Evolutionary conservation across 2,329 filamentous ascomycete species (phyloP).

Genomic region (Colletotrichum sp.): DNA sequence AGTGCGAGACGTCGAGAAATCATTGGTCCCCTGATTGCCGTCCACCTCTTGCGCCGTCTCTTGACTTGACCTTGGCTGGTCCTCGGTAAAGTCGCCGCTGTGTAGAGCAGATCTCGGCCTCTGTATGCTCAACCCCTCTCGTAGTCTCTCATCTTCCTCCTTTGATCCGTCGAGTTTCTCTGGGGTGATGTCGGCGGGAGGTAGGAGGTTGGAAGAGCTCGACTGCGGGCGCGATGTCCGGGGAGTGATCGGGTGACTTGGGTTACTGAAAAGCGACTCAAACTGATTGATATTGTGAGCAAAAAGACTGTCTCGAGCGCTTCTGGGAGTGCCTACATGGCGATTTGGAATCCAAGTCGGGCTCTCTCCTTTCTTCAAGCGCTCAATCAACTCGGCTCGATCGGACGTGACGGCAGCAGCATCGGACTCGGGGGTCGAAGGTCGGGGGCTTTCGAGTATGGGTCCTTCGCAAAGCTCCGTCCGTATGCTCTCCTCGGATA

Average conservation of each 20-base stretch:
- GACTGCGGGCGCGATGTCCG: conserved; percentile 38
- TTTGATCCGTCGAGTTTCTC: conserved; percentile 36
- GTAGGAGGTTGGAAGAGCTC: conserved; percentile 45
- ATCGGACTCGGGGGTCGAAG: conserved; percentile 33
- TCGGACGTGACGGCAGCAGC: conserved; percentile 52
- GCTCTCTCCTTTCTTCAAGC: conserved; percentile 79
- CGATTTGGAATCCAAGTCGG: conserved; percentile 74
- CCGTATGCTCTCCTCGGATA: conserved; percentile 65
- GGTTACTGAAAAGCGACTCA: conserved; percentile 40
- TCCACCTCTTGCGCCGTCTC: neutral
- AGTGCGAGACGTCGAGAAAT: conserved; percentile 22
- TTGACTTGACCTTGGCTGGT: neutral
- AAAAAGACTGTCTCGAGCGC: neutral
- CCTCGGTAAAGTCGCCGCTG: conserved; percentile 67
- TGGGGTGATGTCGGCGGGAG: conserved; percentile 52
- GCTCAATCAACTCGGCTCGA: conserved; percentile 80
- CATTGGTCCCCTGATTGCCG: neutral
- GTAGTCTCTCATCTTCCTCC: conserved; percentile 46
- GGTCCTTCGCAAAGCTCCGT: conserved; percentile 67
- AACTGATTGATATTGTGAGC: conserved; percentile 27
- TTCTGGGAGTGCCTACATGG: conserved; percentile 50
- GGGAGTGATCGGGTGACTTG: conserved; percentile 38
- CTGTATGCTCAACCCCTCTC: conserved; percentile 71
- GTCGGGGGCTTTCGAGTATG: conserved; percentile 45
- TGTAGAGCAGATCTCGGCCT: conserved; percentile 80